Evolutionary conservation across 148 eudicot genomes (phyloP).

Genomic region (Amaranthus hypochondriacus): DNA sequence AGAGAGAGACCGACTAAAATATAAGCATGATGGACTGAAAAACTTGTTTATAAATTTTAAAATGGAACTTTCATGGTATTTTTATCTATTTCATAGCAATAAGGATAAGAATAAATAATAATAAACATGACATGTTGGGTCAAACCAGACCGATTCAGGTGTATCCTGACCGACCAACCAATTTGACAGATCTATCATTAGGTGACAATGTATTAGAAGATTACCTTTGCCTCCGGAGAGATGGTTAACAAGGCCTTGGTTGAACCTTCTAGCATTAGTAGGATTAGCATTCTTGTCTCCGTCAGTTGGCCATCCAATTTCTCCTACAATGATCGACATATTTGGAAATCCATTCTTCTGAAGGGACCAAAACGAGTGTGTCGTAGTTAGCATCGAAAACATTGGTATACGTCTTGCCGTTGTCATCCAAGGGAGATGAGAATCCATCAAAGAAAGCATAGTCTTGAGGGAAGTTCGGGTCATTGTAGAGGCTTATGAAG

Average conservation of each 20-base stretch:
- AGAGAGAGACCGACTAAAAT: too few relatives aligned
- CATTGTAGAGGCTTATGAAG: constrained; percentile 40
- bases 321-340: constrained; percentile 38
- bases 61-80: too few relatives aligned
- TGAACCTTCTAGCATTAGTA: constrained; percentile 35
- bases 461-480: constrained; percentile 38
- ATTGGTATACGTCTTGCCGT: constrained; percentile 36
- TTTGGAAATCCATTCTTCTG: constrained; percentile 40
- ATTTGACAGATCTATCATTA: too few relatives aligned
- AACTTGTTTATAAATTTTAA: too few relatives aligned
- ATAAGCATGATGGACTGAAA: too few relatives aligned
- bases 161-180: too few relatives aligned
- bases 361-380: constrained; percentile 46
- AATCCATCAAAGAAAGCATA: constrained; percentile 42
- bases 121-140: too few relatives aligned
- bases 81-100: too few relatives aligned
- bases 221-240: constrained; percentile 27
- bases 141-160: too few relatives aligned
- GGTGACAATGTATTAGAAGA: neutral
- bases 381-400: constrained; percentile 49
- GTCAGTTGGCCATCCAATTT: constrained; percentile 50
- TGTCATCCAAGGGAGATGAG: constrained; percentile 32
- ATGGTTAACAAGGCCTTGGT: constrained; percentile 38
- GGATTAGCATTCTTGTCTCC: constrained; percentile 41
- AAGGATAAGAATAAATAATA: too few relatives aligned